phyloP scores from a whole-genome alignment of 345 rosid genomes.

The Aquilaria yunnanensis region DNA sequence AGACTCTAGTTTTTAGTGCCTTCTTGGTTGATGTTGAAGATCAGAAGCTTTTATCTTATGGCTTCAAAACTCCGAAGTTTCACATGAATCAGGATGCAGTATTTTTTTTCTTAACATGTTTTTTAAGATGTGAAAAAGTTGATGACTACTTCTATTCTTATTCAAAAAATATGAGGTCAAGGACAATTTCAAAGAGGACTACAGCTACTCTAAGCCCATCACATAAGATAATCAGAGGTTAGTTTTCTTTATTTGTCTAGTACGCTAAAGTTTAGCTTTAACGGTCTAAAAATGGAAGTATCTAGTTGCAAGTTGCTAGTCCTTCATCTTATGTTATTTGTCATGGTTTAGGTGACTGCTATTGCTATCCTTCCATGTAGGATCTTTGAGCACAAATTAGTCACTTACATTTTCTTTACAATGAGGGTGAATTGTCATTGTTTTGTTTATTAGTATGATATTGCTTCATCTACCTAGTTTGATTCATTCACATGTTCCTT shows the following conservation, averaged over 20 bases:
- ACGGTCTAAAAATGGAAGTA: no score
- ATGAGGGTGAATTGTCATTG: no score
- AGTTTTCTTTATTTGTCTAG: conserved; percentile 1
- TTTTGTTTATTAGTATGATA: background rate
- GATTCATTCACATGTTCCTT: background rate
- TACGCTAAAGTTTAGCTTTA: background rate
- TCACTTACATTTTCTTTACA: no score
- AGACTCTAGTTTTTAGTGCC: conserved; percentile 50
- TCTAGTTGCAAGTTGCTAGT: no score
- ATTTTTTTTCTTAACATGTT: conserved; percentile 1
- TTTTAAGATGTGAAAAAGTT: background rate
- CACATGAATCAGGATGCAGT: conserved; percentile 35
- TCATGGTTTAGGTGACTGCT: background rate
- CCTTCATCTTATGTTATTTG: no score
- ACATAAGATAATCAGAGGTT: conserved; percentile 61
- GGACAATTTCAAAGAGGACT: conserved; percentile 15
- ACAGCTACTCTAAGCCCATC: conserved; percentile 52
- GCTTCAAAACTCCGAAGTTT: conserved; percentile 25
- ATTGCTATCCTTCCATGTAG: no score
- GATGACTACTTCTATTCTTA: conserved; percentile 4
- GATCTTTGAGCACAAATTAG: background rate
- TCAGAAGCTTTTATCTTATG: conserved; percentile 12
- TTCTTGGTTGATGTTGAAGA: conserved; percentile 60
- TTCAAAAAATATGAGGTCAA: conserved; percentile 23
- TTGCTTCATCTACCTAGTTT: conserved; percentile 2